These are phyloP conservation scores for Nakaseomyces glabratus DNA, from an alignment of 1,139 yeast genomes.

Conservation along the genomic window DNA sequence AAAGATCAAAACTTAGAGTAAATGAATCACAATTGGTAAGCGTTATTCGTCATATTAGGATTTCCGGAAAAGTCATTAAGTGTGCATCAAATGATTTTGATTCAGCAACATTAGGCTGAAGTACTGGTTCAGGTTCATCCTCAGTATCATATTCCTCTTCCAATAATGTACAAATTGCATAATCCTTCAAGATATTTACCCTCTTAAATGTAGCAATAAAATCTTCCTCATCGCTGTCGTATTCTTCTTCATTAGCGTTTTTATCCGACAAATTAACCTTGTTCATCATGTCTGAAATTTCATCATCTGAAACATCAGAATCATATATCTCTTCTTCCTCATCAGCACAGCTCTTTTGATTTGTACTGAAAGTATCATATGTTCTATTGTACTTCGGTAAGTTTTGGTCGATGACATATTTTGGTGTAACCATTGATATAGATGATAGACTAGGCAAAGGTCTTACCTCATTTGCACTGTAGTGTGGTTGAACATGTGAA, in stretches of 20 bases:
- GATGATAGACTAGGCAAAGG: constrained; percentile 11
- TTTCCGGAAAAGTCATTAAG: constrained; percentile 13
- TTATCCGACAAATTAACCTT: constrained; percentile 8
- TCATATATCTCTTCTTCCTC: constrained; percentile 1
- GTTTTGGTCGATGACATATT: constrained; percentile 12
- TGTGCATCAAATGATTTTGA: not conserved
- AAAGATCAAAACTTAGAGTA: too few relatives aligned
- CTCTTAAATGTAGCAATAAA: constrained; percentile 12
- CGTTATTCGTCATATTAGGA: too few relatives aligned
- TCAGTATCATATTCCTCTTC: constrained; percentile 22
- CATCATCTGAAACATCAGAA: not conserved
- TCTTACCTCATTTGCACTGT: constrained; percentile 7
- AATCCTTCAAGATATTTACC: constrained; percentile 25
- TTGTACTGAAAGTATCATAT: constrained; percentile 15
- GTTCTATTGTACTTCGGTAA: constrained; percentile 5
- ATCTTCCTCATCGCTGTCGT: constrained; percentile 9
- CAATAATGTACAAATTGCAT: constrained; percentile 22
- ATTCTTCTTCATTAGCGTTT: constrained; percentile 10
- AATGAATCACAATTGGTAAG: too few relatives aligned
- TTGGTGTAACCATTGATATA: constrained; percentile 13
- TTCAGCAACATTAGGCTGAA: not conserved
- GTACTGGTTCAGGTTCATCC: constrained; percentile 7
- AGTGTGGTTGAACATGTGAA: constrained; percentile 4
- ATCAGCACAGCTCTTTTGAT: constrained; percentile 22
- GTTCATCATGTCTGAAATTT: constrained; percentile 1